Evolutionary conservation across 805 yeast genomes (phyloP).

Genomic region (Saccharomyces eubayanus): DNA sequence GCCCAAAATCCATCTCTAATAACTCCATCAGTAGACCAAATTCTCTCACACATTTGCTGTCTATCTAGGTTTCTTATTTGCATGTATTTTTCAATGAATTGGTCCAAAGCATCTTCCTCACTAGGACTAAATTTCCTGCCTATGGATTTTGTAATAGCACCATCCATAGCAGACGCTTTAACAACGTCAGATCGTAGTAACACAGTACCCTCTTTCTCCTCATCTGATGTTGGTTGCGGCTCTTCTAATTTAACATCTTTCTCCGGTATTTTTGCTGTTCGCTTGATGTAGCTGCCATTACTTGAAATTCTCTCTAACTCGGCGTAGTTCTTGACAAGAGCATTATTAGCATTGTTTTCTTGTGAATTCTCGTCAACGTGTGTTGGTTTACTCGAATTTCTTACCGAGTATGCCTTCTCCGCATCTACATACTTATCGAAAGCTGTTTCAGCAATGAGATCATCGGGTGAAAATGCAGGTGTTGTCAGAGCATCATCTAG

Average conservation of each 20-base stretch:
- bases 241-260: neutral
- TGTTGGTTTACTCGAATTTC: neutral
- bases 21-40: conserved; percentile 79
- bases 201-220: conserved; percentile 33
- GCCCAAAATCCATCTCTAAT: conserved; percentile 90
- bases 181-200: conserved; percentile 38
- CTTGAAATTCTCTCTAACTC: neutral
- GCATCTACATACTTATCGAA: neutral
- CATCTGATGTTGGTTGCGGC: neutral
- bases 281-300: neutral
- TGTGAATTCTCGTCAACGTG: neutral
- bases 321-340: neutral
- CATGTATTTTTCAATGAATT: conserved; percentile 63
- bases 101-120: conserved; percentile 69
- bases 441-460: neutral
- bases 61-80: conserved; percentile 52
- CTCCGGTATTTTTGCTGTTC: neutral
- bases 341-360: neutral
- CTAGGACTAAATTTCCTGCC: conserved; percentile 28
- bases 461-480: neutral
- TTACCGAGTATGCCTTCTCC: neutral
- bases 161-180: conserved; percentile 33
- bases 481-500: neutral
- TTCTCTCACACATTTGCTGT: conserved; percentile 67
- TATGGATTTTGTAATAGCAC: conserved; percentile 26